Base-by-base conservation (phyloP, 257 asterid species). In the Lithospermum erythrorhizon region DNA sequence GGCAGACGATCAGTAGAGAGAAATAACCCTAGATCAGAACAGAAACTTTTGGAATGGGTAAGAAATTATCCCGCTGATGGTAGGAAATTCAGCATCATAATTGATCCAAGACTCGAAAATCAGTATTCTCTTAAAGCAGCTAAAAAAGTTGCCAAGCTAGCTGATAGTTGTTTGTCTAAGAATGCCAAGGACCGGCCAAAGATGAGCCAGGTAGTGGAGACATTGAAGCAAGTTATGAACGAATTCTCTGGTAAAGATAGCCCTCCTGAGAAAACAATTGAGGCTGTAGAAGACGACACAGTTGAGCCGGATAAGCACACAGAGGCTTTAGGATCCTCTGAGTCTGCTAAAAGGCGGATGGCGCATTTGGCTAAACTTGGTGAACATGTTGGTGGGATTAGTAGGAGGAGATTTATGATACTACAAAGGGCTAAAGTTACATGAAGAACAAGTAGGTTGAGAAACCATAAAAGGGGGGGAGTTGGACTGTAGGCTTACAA, bases 201-300 rank as follows among this genome's bases (percentile, higher is more conserved):
- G 73, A 93, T 93, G 98, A 93, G 97, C 67, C 64, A 74, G 57
- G 97, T 86, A 55, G 98, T 86, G 47, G 94, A 81, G 54, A 74
- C 61, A 8, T 58, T 93, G 75, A 86, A 79, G 75, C 78, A 81
- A 54, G 76, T 86, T 6, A 76, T 80, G 35, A 11, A 35, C 47
- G 74, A 57, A 15, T 71, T 70, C 20, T 67, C 70, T 0, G 66
- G 68, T 10, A 72, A 23, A 21, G 87, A 70, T 5, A 83, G 83
- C 32, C 32, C 6, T 75, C 70, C 84, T 19, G 68, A 77, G 0
- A 70, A 57, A 11, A 70, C 63, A 48, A 21, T 51, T 6, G 82
- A 79, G 32, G 23, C 24, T 23, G 75, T 5, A 0, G 94, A 75
- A 8, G 83, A 78, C 17, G 72, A 73, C 14, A 76, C 66, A 5